Base-by-base conservation (phyloP, 371 early-diverging fungal species). In the Zychaea mexicana region DNA sequence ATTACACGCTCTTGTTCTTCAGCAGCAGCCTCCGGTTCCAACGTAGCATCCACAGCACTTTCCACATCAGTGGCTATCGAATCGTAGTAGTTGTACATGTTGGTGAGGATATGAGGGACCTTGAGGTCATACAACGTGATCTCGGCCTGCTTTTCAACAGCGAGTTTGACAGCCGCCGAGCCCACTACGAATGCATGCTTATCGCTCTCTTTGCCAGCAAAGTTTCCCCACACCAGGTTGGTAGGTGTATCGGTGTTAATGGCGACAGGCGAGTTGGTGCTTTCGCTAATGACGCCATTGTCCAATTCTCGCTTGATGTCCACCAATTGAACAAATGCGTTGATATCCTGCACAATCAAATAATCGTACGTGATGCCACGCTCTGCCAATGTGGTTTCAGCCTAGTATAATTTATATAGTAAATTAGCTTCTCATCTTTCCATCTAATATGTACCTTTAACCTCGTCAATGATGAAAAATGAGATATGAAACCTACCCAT, bases 311-410 rank as follows among this genome's bases (percentile, higher is more conserved):
- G 60, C 30, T 68, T 68, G 57, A 76, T 68, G 19, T 57, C 58
- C 2, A 61, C 30, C 3, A 80, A 26, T 4, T 71, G 73, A 3
- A 72, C 60, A 56, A 80, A 80, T 0, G 73, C 73, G 46, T 77
- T 47, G 39, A 73, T 63, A 31, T 80, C 77, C 38, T 80, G 80
- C 12, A 80, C 57, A 10, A 80, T 67, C 19, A 80, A 21, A 49
- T 73, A 80, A 60, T 77, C 77, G 49, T 68, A 67, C 21, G 69
- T 66, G 17, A 68, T 62, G 15, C 63, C 67, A 36, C 45, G 55
- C 15, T 62, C 57, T n/a, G 66, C 68, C 19, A 72, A 62, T 2
- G 52, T 56, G 9, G 60, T 65, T 38, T 69, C 70, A 47, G 64
- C 72, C 71, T 71, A 61, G 26, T 36, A 49, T 56, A 7, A 39